phyloP scores from a whole-genome alignment of 2,329 filamentous ascomycete species.

The Penicillium sp. region DNA sequence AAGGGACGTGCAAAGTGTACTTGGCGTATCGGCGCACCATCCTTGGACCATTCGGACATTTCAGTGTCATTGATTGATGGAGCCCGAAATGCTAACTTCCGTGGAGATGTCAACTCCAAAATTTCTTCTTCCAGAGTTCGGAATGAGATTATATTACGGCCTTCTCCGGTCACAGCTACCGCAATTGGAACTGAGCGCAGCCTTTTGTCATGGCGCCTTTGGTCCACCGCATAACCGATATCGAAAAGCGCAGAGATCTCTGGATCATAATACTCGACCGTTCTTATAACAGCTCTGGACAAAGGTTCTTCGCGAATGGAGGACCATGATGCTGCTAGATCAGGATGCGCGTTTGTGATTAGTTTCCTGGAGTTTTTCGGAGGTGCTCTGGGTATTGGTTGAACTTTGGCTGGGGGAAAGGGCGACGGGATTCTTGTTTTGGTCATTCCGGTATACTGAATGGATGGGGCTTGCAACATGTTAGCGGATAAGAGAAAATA shows the following conservation, averaged over 20 bases:
- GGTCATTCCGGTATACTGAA: conserved; percentile 34
- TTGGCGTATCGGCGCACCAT: conserved; percentile 53
- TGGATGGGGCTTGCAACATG: conserved; percentile 18
- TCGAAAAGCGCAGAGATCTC: conserved; percentile 46
- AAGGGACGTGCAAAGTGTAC: conserved; percentile 50
- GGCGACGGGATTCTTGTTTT: conserved; percentile 28
- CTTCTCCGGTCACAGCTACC: conserved; percentile 43
- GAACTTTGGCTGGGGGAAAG: conserved; percentile 10
- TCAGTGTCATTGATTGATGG: conserved; percentile 45
- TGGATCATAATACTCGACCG: conserved; percentile 35
- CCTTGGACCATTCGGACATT: conserved; percentile 49
- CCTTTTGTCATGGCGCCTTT: conserved; percentile 27
- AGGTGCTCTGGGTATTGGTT: conserved; percentile 1
- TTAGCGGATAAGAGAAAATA: not conserved
- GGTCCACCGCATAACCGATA: conserved; percentile 48
- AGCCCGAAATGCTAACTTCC: conserved; percentile 31
- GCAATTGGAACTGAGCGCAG: conserved; percentile 36
- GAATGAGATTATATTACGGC: conserved; percentile 50
- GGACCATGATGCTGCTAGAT: conserved; percentile 36
- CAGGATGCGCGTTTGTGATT: conserved; percentile 33
- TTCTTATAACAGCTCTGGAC: conserved; percentile 32
- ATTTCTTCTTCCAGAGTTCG: conserved; percentile 33
- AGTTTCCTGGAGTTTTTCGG: conserved; percentile 20
- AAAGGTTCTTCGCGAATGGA: conserved; percentile 30
- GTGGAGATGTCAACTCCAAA: conserved; percentile 19